phyloP scores from a whole-genome alignment of 345 rosid species.

The Erodium maritimum region DNA sequence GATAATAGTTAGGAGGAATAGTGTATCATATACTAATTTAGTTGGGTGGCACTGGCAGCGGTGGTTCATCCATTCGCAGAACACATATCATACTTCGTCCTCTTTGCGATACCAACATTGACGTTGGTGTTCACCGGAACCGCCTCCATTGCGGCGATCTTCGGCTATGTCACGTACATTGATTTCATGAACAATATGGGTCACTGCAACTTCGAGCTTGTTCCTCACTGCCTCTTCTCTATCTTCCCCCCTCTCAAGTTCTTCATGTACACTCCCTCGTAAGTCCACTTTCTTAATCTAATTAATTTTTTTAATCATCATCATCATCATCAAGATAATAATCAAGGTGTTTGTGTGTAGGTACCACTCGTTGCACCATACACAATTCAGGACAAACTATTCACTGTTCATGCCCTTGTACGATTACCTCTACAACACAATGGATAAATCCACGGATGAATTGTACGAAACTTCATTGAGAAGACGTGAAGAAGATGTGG shows the following conservation, averaged over 20 bases:
- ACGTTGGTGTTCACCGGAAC: conserved; percentile 19
- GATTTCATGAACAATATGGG: conserved; percentile 86
- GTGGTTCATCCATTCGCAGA: conserved; percentile 82
- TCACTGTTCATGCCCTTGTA: conserved; percentile 20
- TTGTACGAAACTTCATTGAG: neutral
- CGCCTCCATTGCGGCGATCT: conserved; percentile 12
- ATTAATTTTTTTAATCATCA: neutral
- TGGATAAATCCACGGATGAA: conserved; percentile 9
- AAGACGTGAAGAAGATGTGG: neutral
- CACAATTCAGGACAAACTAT: conserved; percentile 39
- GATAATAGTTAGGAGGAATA: too few relatives aligned
- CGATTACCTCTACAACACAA: conserved; percentile 11
- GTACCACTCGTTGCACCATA: conserved; percentile 46
- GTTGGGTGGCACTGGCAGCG: conserved; percentile 25
- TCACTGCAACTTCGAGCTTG: conserved; percentile 75
- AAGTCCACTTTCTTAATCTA: conserved; percentile 11
- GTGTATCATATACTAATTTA: neutral
- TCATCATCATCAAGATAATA: neutral
- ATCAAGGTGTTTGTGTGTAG: conserved; percentile 3
- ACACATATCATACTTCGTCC: conserved; percentile 33
- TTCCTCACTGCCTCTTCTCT: conserved; percentile 42
- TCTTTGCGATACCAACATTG: conserved; percentile 35
- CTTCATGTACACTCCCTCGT: conserved; percentile 65
- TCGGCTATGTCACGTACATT: conserved; percentile 30
- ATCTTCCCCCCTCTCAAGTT: conserved; percentile 58